phyloP scores from a whole-genome alignment of 2,329 filamentous ascomycete genomes.

The Fonsecaea multimorphosa region DNA sequence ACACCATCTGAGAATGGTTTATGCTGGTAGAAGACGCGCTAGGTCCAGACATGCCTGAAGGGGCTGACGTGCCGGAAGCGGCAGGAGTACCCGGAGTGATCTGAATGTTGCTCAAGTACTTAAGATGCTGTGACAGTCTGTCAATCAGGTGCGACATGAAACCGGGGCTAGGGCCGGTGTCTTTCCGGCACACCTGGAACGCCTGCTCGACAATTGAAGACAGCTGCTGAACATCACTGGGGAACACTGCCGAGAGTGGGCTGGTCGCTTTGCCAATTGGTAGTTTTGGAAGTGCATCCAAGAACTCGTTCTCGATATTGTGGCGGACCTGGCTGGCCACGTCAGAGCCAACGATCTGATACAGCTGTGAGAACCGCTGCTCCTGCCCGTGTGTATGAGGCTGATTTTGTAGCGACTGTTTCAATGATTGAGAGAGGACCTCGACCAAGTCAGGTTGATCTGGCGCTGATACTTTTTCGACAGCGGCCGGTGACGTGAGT shows the following conservation, averaged over 20 bases:
- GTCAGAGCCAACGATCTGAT: constrained; percentile 24
- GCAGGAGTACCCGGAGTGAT: constrained; percentile 2
- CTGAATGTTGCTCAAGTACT: constrained; percentile 22
- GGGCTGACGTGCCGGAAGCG: background rate
- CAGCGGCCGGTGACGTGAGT: constrained; percentile 11
- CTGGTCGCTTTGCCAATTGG: constrained; percentile 27
- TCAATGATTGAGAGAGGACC: constrained; percentile 41
- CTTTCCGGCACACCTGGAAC: constrained; percentile 32
- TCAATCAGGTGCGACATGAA: constrained; percentile 35
- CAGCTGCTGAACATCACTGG: constrained; percentile 28
- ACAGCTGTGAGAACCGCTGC: constrained; percentile 26
- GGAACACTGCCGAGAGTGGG: constrained; percentile 24
- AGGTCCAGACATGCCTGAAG: constrained; percentile 9
- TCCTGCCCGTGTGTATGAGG: constrained; percentile 3
- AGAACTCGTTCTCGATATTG: constrained; percentile 50
- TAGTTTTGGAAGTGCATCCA: constrained; percentile 40
- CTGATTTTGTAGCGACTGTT: constrained; percentile 14
- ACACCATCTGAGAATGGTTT: constrained; percentile 10
- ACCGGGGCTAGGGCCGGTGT: constrained; percentile 26
- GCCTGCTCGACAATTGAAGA: constrained; percentile 26
- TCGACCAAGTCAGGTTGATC: constrained; percentile 35
- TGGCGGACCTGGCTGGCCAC: constrained; percentile 47
- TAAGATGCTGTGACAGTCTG: constrained; percentile 34
- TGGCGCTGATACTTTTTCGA: constrained; percentile 20
- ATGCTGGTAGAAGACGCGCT: constrained; percentile 11